A percentile compares a stretch with the other conserved stretches of the same genome.
Evolutionary conservation across 225 moss, liverwort and hornwort species (phyloP).

Genomic region (Pleurozium schreberi): DNA sequence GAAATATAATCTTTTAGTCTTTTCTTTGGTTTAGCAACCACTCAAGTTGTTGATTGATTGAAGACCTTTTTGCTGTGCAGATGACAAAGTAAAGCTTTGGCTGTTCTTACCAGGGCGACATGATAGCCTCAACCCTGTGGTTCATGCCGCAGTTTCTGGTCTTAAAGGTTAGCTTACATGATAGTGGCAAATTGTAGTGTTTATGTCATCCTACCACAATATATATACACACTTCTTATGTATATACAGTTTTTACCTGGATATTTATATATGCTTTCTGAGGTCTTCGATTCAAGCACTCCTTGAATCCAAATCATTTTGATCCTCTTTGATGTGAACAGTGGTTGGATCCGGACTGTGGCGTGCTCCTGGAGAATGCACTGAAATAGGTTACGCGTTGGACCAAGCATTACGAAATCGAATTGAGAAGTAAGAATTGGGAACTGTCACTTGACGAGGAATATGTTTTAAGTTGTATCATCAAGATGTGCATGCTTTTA

Average conservation of each 20-base stretch:
- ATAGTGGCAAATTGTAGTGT: background rate
- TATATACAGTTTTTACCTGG: background rate
- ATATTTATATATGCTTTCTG: background rate
- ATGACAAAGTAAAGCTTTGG: slow-evolving; percentile 76
- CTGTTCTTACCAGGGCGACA: slow-evolving; percentile 84
- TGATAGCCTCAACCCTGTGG: slow-evolving; percentile 43
- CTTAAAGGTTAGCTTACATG: slow-evolving; percentile 59
- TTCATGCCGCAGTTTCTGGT: slow-evolving; percentile 45
- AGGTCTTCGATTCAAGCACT: background rate
- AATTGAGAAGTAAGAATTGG: slow-evolving; percentile 62
- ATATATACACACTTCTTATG: background rate
- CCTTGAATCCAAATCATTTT: background rate
- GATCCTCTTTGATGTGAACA: slow-evolving; percentile 7
- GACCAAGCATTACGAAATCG: slow-evolving; percentile 88
- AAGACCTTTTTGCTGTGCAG: slow-evolving; percentile 32
- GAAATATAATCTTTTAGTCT: background rate
- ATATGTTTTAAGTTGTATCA: background rate
- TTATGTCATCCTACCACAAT: background rate
- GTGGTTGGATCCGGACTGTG: slow-evolving; percentile 79
- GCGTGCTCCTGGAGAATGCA: slow-evolving; percentile 76
- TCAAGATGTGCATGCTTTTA: background rate
- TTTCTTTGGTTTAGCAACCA: background rate
- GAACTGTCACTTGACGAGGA: background rate
- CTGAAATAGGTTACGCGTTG: slow-evolving; percentile 69
- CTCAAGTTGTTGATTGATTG: background rate